Conservation (phyloP, 1,284 basidiomycete species). For the Pterulicium gracile region DNA sequence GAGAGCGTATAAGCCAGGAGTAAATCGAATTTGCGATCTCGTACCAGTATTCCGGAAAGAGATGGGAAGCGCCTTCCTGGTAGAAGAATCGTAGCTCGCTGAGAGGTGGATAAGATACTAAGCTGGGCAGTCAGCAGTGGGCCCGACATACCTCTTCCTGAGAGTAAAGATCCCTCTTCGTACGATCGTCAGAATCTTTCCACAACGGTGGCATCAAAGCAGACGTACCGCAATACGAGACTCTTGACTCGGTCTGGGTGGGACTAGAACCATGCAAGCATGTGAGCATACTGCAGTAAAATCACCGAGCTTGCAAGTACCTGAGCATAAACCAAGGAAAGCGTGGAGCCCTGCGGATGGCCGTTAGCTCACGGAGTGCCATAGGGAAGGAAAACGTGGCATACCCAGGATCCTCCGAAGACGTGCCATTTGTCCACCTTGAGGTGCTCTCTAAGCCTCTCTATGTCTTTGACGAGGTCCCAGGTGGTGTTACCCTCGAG, state of each 20-base stretch:
- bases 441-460: constrained; percentile 68
- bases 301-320: constrained; percentile 21
- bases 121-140: neutral
- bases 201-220: neutral
- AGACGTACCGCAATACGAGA: constrained; percentile 66
- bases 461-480: constrained; percentile 88
- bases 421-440: constrained; percentile 82
- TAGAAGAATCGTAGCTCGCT: constrained; percentile 92
- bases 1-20: neutral
- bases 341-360: constrained; percentile 66
- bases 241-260: constrained; percentile 77
- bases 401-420: constrained; percentile 85
- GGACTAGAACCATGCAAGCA: constrained; percentile 28
- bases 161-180: constrained; percentile 82
- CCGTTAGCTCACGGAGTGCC: constrained; percentile 3
- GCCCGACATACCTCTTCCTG: constrained; percentile 57
- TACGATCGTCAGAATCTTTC: constrained; percentile 2
- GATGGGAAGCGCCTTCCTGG: constrained; percentile 69
- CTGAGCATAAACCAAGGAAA: constrained; percentile 85
- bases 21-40: constrained; percentile 7
- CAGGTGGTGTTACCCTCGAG: constrained; percentile 89
- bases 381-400: constrained; percentile 9
- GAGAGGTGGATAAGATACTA: neutral
- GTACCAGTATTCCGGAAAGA: constrained; percentile 86
- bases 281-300: too few relatives aligned